Evolutionary conservation across 371 early-diverging fungal species (phyloP).

Genomic region (Blastocladiella emersonii): DNA sequence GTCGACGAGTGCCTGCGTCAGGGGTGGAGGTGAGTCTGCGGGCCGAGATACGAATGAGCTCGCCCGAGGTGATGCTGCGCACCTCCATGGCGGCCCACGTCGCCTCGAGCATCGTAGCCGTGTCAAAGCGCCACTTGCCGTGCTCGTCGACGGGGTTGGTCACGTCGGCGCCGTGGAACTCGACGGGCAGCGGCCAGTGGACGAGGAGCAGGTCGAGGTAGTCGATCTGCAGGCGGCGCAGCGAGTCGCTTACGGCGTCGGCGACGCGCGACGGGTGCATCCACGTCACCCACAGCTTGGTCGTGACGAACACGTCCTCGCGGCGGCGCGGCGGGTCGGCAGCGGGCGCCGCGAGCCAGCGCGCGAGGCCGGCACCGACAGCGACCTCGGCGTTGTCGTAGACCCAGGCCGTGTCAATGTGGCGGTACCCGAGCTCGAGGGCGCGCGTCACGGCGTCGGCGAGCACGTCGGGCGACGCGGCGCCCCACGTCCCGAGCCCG

Average conservation of each 20-base stretch:
- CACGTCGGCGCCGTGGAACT: background rate
- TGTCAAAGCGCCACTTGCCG: background rate
- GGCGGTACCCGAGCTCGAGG: slow-evolving; percentile 51
- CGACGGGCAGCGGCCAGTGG: slow-evolving; percentile 36
- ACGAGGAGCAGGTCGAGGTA: slow-evolving; percentile 43
- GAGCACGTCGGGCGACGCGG: background rate
- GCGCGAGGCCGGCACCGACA: background rate
- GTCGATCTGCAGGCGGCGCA: slow-evolving; percentile 20
- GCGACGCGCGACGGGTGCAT: slow-evolving; percentile 4
- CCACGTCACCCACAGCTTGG: background rate
- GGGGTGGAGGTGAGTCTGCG: background rate
- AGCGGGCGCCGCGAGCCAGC: background rate
- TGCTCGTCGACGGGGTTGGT: background rate
- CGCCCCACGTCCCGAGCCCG: background rate
- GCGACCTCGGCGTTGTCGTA: slow-evolving; percentile 25
- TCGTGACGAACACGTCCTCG: background rate
- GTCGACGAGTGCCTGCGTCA: slow-evolving; percentile 18
- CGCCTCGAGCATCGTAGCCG: background rate
- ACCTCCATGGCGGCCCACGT: background rate
- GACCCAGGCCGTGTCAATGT: slow-evolving; percentile 53
- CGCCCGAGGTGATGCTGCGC: background rate
- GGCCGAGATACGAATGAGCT: slow-evolving; percentile 9
- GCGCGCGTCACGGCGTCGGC: slow-evolving; percentile 11
- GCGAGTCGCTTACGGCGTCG: slow-evolving; percentile 13
- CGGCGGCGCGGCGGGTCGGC: background rate